Evolutionary conservation across 1,139 yeast species (phyloP), one percentile per base, ranked within the genome.

Genomic region (Kodamaea sp.): DNA sequence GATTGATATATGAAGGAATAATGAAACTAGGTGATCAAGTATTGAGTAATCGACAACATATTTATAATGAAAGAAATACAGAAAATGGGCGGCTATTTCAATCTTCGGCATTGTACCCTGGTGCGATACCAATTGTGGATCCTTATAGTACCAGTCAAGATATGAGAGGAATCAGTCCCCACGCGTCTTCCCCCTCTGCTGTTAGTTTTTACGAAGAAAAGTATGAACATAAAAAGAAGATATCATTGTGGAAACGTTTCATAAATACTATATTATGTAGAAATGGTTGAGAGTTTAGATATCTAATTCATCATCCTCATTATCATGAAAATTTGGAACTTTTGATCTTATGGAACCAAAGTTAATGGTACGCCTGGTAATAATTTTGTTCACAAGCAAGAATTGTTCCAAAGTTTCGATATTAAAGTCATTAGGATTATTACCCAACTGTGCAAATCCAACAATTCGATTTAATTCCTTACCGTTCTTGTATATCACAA

Each of bases 391-490:
- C 40, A 51, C 38, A 31, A 58, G 50, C 52, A 78, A 53, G 31
- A 66, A 64, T 5, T 57, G 55, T 50, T 82, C 88, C 44, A 83
- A 62, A 3, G 68, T 52, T 25, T 64, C 69, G 12, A 73, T 53
- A 7, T 54, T 45, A 39, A 67, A 61, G 30, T 54, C 53, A 25
- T 56, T 49, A 2, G 64, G 57, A 32, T 58, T 52, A 35, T 72
- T 58, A 2, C 76, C 78, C 35, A 85, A 62, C 31, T 74, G 73
- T 37, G 80, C 82, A 51, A 86, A 82, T 7, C 95, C 95, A 4
- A 84, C 71, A 7, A 84, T 56, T 43, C 87, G 61, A 24, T 73
- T 69, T 3, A 66, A 54, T 52, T 84, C 90, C 34, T 68, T 60
- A 1, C 90, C 90, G 25, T 72, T 64, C 27, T 62, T 63, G 53